phyloP scores from a whole-genome alignment of 2,329 filamentous ascomycete species.

The Pseudofabraea citricarpa region DNA sequence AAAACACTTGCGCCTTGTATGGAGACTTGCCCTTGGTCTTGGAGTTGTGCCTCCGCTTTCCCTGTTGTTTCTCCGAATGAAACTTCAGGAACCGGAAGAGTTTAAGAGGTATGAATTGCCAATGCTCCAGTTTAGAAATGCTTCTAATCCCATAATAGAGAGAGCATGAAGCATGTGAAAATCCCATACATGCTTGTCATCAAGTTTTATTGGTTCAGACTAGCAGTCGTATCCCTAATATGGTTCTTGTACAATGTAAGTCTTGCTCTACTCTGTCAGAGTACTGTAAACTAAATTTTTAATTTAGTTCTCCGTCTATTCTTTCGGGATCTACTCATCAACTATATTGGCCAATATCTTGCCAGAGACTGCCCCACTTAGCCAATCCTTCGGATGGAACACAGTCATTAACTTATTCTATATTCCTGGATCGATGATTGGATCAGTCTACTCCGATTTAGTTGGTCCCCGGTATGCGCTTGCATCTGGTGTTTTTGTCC shows the following conservation, averaged over 20 bases:
- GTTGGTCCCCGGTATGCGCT: constrained; percentile 75
- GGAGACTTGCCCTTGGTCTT: constrained; percentile 76
- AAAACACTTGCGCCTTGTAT: constrained; percentile 66
- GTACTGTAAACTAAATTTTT: constrained; percentile 11
- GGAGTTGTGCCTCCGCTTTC: constrained; percentile 73
- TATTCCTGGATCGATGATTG: constrained; percentile 74
- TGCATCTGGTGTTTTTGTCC: constrained; percentile 62
- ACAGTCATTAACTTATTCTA: constrained; percentile 87
- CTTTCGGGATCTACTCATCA: constrained; percentile 80
- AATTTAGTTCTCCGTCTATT: constrained; percentile 68
- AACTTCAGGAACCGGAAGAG: constrained; percentile 73
- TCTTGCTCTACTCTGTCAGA: not conserved
- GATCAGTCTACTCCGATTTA: constrained; percentile 72
- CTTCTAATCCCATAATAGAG: constrained; percentile 18
- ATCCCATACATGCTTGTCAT: constrained; percentile 52
- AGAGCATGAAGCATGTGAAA: constrained; percentile 33
- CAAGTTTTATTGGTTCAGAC: constrained; percentile 68
- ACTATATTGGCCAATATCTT: constrained; percentile 66
- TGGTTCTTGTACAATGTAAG: constrained; percentile 80
- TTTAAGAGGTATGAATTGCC: constrained; percentile 42
- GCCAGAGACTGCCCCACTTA: constrained; percentile 55
- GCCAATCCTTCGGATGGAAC: constrained; percentile 82
- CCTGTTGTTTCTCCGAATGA: constrained; percentile 66
- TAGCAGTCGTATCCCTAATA: constrained; percentile 66
- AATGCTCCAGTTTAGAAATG: too few relatives aligned